phyloP scores from a whole-genome alignment of 352 stramenopile genomes.

The Blastocystis sp. region DNA sequence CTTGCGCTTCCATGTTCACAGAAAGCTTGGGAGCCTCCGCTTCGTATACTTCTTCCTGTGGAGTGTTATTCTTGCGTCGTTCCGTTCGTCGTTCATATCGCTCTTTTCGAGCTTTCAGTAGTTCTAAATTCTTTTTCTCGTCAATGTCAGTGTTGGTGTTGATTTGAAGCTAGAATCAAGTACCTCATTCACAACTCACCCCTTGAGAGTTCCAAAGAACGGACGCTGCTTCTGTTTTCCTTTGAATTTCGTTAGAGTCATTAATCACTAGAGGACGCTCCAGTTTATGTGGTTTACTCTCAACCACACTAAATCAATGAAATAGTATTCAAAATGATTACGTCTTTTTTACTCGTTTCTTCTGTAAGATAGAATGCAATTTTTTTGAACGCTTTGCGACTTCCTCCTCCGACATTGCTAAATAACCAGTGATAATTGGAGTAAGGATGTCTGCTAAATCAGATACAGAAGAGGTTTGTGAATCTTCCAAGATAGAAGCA shows the following conservation, averaged over 20 bases:
- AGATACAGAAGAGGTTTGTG: neutral
- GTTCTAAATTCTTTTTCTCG: slow-evolving; percentile 56
- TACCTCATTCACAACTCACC: neutral
- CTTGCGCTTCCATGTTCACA: slow-evolving; percentile 39
- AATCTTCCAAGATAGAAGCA: slow-evolving; percentile 43
- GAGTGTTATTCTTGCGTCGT: neutral
- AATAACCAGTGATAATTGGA: slow-evolving; percentile 50
- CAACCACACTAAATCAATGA: neutral
- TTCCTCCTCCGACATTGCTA: slow-evolving; percentile 8
- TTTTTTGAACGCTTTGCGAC: slow-evolving; percentile 17
- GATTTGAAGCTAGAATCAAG: neutral
- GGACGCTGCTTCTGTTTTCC: slow-evolving; percentile 38
- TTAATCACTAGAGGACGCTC: neutral
- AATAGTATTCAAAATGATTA: neutral
- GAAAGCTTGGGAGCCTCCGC: slow-evolving; percentile 53
- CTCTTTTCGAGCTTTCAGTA: slow-evolving; percentile 5
- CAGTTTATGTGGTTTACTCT: slow-evolving; percentile 2
- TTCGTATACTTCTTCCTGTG: slow-evolving; percentile 40
- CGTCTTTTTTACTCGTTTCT: neutral
- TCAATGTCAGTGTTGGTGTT: slow-evolving; percentile 60
- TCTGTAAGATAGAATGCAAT: neutral
- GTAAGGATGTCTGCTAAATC: slow-evolving; percentile 10
- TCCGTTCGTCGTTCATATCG: slow-evolving; percentile 32
- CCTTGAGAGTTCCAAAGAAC: slow-evolving; percentile 43
- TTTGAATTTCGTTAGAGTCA: slow-evolving; percentile 31